Percentiles rank a stretch among this genome's conserved stretches.
Evolutionary conservation across 345 rosid species (phyloP).

Genomic region (Bruguiera sexangula): DNA sequence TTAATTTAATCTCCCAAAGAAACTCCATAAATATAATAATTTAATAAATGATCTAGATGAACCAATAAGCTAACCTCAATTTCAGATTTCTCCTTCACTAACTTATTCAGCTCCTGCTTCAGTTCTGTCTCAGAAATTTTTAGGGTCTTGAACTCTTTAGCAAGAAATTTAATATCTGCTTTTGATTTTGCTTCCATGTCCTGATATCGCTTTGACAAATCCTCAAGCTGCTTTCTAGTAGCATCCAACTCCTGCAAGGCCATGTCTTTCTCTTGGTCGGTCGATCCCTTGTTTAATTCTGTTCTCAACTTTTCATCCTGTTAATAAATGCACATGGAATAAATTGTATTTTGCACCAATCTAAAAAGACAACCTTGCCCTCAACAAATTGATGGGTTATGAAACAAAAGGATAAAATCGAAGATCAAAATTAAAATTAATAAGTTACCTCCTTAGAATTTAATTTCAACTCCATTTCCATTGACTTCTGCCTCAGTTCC

Average conservation of each 20-base stretch:
- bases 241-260: conserved; percentile 60
- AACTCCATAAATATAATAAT: too few relatives aligned
- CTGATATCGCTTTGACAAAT: conserved; percentile 59
- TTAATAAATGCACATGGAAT: conserved; percentile 7
- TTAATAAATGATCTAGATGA: conserved; percentile 12
- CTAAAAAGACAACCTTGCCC: background rate
- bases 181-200: conserved; percentile 87
- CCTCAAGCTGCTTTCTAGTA: conserved; percentile 59
- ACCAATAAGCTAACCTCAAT: conserved; percentile 53
- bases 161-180: conserved; percentile 91
- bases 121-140: conserved; percentile 64
- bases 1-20: too few relatives aligned
- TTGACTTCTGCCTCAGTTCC: conserved; percentile 75
- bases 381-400: background rate
- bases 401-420: background rate
- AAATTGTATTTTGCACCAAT: background rate
- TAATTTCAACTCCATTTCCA: conserved; percentile 87
- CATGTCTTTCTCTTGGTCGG: conserved; percentile 35
- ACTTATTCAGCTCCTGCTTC: conserved; percentile 58
- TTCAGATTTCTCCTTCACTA: conserved; percentile 58
- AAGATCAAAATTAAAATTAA: conserved; percentile 9
- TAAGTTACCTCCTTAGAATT: conserved; percentile 60
- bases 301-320: conserved; percentile 57
- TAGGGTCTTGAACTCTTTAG: conserved; percentile 89
- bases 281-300: conserved; percentile 37